A percentile compares a stretch with the other conserved stretches of the same genome.
phyloP scores from a whole-genome alignment of 805 yeast genomes.

The Starmerella stigmatis region DNA sequence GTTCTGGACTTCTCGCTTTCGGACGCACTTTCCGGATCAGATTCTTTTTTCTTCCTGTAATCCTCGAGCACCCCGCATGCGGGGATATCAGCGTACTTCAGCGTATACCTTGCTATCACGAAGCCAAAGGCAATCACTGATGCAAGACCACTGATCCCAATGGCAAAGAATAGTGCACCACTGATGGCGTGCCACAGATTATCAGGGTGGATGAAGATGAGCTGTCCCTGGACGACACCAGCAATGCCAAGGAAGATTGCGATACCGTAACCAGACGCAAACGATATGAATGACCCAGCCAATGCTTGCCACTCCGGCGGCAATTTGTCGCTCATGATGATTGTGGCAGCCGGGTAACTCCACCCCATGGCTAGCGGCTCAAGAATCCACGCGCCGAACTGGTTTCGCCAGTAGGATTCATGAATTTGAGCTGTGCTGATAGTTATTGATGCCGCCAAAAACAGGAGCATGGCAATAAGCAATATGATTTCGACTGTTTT shows the following conservation, averaged over 20 bases:
- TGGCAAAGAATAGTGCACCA: slow-evolving; percentile 4
- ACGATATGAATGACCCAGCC: slow-evolving; percentile 63
- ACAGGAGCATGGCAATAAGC: slow-evolving; percentile 42
- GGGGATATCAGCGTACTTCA: background rate
- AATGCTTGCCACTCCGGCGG: slow-evolving; percentile 62
- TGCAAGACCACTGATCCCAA: slow-evolving; percentile 10
- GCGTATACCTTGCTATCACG: background rate
- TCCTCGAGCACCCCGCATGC: background rate
- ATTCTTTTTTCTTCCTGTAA: background rate
- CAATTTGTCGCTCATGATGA: slow-evolving; percentile 47
- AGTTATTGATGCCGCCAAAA: slow-evolving; percentile 29
- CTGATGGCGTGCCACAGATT: slow-evolving; percentile 2
- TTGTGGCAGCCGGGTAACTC: slow-evolving; percentile 63
- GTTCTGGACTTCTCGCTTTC: background rate
- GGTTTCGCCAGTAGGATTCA: slow-evolving; percentile 49
- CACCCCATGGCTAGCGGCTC: slow-evolving; percentile 66
- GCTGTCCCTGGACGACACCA: slow-evolving; percentile 28
- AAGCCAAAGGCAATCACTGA: background rate
- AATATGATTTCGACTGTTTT: slow-evolving; percentile 43
- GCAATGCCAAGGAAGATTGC: slow-evolving; percentile 60
- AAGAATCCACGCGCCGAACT: slow-evolving; percentile 46
- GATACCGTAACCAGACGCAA: slow-evolving; percentile 60
- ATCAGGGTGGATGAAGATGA: slow-evolving; percentile 2
- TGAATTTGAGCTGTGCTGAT: slow-evolving; percentile 35
- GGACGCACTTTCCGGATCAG: background rate